Percentiles rank a stretch among this genome's conserved stretches.
Evolutionary conservation across 805 yeast species (phyloP).

Genomic region (Dipodascus albidus): DNA sequence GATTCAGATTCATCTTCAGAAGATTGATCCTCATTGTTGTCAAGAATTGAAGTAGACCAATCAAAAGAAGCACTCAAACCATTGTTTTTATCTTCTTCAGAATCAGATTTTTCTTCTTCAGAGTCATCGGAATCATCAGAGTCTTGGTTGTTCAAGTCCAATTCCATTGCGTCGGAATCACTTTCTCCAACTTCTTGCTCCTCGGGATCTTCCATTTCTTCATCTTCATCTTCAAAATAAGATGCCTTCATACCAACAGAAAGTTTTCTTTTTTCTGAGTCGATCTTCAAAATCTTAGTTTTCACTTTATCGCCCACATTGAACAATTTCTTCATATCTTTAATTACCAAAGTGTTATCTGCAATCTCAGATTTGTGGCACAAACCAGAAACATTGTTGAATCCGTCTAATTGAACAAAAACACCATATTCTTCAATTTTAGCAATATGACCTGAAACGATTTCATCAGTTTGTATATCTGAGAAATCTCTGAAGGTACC

Average conservation of each 20-base stretch:
- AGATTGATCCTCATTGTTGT: slow-evolving; percentile 45
- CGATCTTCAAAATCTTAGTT: slow-evolving; percentile 60
- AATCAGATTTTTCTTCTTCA: slow-evolving; percentile 25
- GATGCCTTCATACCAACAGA: slow-evolving; percentile 94
- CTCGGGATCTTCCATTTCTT: slow-evolving; percentile 16
- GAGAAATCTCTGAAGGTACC: slow-evolving; percentile 23
- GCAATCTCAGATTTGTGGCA: slow-evolving; percentile 82
- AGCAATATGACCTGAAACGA: slow-evolving; percentile 67
- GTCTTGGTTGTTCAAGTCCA: slow-evolving; percentile 15
- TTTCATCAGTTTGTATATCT: slow-evolving; percentile 58
- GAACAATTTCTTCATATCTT: slow-evolving; percentile 54
- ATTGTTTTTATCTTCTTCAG: slow-evolving; percentile 22
- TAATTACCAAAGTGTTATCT: slow-evolving; percentile 32
- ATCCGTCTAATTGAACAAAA: slow-evolving; percentile 69
- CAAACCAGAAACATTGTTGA: slow-evolving; percentile 67
- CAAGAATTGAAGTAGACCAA: slow-evolving; percentile 88
- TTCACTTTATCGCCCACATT: slow-evolving; percentile 86
- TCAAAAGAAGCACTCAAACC: slow-evolving; percentile 85
- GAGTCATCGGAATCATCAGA: slow-evolving; percentile 19
- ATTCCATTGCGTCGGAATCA: slow-evolving; percentile 18
- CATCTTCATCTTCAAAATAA: slow-evolving; percentile 43
- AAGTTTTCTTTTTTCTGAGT: slow-evolving; percentile 55
- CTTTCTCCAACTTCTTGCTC: slow-evolving; percentile 14
- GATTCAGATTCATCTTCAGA: slow-evolving; percentile 36
- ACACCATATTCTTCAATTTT: slow-evolving; percentile 83